Evolutionary conservation across 768 basidiomycete genomes (phyloP), one percentile per base, ranked within the genome.

Genomic region (Tricholoma bakamatsutake): DNA sequence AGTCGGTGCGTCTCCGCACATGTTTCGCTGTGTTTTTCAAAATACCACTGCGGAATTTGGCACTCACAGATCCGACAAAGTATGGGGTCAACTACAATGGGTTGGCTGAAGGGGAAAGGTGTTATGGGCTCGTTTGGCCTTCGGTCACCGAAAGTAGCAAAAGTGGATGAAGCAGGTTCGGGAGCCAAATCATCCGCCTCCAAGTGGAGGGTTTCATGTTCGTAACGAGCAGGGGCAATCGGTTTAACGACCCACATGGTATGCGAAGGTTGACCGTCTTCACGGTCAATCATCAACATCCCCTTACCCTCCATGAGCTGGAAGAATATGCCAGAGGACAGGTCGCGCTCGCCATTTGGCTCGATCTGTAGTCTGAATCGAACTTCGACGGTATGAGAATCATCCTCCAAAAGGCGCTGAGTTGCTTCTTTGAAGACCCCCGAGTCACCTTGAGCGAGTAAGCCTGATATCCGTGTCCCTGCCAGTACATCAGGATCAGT

Each of bases 11-110:
- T 87, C 73, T 98, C 96, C 61, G 85, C 92, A 64, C 97, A 99
- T 10, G 95, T 98, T 73, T 99, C 97, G 80, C 93, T 98, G 76
- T 99, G 97, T 75, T 98, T 98, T 75, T 98, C 97, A 69, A 99
- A 99, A 76, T 94, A 99, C 97, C 97, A 99, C 58, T 96, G 90
- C 2, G 96, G 95, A 56, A 98, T 90, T 62, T 90, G 87, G 66
- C 89, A 85, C 72, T 99, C 97, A 76, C 97, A 99, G 59, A 99
- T 99, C 30, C 97, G 90, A 73, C 97, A 98, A 18, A 99, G 79
- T 50, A 98, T 90, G 28, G 81, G 85, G 57, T 90, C 84, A 24
- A 81, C 84, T 65, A 85, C 87, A 71, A 98, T 88, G 21, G 88
- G 84, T 18, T 84, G 81, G 43, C 77, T 76, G 68, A 88, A 85